These are phyloP conservation scores for Talaromyces nanjingensis DNA, from an alignment of 495 filamentous ascomycete species.

Conservation along the genomic window DNA sequence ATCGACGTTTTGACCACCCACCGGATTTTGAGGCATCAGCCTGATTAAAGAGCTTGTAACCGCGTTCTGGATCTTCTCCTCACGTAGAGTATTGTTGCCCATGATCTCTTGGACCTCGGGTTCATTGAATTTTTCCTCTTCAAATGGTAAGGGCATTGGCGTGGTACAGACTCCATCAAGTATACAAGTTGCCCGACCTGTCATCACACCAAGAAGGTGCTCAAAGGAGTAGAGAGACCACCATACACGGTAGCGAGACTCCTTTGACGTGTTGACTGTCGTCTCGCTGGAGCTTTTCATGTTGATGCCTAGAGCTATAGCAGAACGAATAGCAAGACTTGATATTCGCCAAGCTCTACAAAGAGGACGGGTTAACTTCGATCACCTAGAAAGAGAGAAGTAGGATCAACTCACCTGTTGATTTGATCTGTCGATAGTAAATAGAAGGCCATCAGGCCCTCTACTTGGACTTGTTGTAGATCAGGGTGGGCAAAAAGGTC, in stretches of 20 bases:
- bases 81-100: constrained; percentile 24
- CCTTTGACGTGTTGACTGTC: constrained; percentile 48
- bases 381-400: not conserved
- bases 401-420: constrained; percentile 45
- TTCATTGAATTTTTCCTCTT: constrained; percentile 42
- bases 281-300: constrained; percentile 50
- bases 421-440: constrained; percentile 55
- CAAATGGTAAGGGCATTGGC: constrained; percentile 52
- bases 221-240: constrained; percentile 60
- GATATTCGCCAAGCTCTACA: constrained; percentile 56
- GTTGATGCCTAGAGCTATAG: constrained; percentile 56
- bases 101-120: constrained; percentile 25
- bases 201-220: constrained; percentile 53
- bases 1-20: constrained; percentile 20
- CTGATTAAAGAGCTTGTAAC: constrained; percentile 32
- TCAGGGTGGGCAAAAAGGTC: constrained; percentile 50
- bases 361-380: not conserved
- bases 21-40: constrained; percentile 31
- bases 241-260: constrained; percentile 58
- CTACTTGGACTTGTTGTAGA: constrained; percentile 56
- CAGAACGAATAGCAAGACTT: constrained; percentile 55
- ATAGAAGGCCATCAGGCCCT: constrained; percentile 55
- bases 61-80: constrained; percentile 28
- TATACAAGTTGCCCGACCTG: constrained; percentile 57
- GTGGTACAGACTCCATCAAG: constrained; percentile 51